Evolutionary conservation across 2,329 filamentous ascomycete genomes (phyloP), one percentile per base, ranked within the genome.

Genomic region (Diaporthe longicolla): DNA sequence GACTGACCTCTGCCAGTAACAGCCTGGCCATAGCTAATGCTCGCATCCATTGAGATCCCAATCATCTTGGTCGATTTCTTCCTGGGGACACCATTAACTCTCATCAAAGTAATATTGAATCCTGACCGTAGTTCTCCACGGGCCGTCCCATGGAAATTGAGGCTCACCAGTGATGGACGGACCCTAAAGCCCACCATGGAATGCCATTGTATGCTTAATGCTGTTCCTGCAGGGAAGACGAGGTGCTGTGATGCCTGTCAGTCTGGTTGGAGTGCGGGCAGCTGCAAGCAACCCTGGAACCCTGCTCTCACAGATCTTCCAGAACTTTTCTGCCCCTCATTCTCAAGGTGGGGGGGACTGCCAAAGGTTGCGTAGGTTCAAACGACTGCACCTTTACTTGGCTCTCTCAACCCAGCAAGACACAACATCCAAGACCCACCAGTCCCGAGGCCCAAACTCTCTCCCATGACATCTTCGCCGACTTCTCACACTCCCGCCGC

Each of bases 311-410:
- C 24, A 68, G 45, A 68, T 68, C 45, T 68, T 45, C 63, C 63
- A 68, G 45, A 68, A 68, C 63, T 68, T 68, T 68, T 54, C 63
- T 68, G 63, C 48, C 63, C 63, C 63, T 66, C 45, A 35, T 68
- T 24, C n/a, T 15, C 19, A 19, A 24, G 15, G 21, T 52, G 63
- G 29, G 43, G 45, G 10, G 21, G 2, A 50, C 10, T 10, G 17
- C 29, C 29, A 32, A 32, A 32, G 29, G 5, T 32, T 32, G 29
- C 29, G 29, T 32, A 32, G 29, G 29, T 32, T 32, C 29, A 35
- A n/a, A 17, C 5, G 10, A 17, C 19, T 17, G 21, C 26, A 35
- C 21, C 7, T 43, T 43, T 43, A 4, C 61, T 11, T 9, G 21
- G 35, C 43, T 48, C 21, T 5, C 61, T 35, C 43, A 37, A 15